A percentile compares a stretch with the other conserved stretches of the same genome.
These are phyloP conservation scores for Penicillium tannophilum DNA, from an alignment of 495 filamentous ascomycete species.

Conservation along the genomic window DNA sequence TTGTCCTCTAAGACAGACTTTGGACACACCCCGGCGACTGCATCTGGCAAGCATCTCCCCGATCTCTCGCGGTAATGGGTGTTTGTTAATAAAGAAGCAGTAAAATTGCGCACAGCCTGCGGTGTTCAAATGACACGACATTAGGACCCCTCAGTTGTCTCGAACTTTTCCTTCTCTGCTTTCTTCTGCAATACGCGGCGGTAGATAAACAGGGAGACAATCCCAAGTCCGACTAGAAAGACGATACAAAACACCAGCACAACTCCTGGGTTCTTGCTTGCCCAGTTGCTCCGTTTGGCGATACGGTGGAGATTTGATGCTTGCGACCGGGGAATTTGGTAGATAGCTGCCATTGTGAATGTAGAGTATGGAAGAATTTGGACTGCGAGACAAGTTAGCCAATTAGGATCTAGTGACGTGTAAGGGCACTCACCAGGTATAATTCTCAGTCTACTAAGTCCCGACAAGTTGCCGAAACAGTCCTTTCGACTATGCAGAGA, in stretches of 20 bases:
- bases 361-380: background rate
- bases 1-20: background rate
- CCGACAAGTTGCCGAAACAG: background rate
- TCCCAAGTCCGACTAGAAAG: constrained; percentile 46
- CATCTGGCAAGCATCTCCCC: background rate
- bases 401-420: background rate
- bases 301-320: constrained; percentile 15
- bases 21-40: background rate
- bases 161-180: constrained; percentile 33
- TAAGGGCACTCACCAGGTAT: background rate
- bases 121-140: background rate
- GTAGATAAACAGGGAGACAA: constrained; percentile 46
- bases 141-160: constrained; percentile 14
- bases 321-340: background rate
- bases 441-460: background rate
- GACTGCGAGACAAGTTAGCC: background rate
- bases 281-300: constrained; percentile 51
- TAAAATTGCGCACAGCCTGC: background rate
- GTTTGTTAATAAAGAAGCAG: background rate
- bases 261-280: constrained; percentile 50
- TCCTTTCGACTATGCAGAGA: background rate
- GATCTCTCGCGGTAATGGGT: background rate
- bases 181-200: constrained; percentile 42
- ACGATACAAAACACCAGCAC: constrained; percentile 58
- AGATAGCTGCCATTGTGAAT: background rate